Conservation (phyloP, 768 basidiomycete genomes). For the Austroboletus eburneus region DNA sequence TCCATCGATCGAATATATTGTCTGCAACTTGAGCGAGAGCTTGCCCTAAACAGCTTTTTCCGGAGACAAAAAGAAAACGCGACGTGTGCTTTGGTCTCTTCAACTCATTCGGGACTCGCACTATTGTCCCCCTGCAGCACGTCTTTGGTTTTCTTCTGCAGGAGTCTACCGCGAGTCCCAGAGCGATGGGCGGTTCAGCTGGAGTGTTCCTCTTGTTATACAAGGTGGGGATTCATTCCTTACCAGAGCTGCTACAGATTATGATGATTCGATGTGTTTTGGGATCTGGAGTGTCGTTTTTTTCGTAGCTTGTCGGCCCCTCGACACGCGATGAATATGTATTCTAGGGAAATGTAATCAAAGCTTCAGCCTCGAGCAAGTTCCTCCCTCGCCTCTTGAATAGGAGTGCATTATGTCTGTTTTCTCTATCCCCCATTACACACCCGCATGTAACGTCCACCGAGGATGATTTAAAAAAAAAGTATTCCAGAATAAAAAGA, state of each 20-base stretch:
- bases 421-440: too few relatives aligned
- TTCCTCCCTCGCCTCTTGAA: too few relatives aligned
- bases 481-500: too few relatives aligned
- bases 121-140: conserved; percentile 34
- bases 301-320: too few relatives aligned
- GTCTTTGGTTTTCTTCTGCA: conserved; percentile 15
- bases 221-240: conserved; percentile 23
- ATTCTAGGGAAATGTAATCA: too few relatives aligned
- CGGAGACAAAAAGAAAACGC: background rate
- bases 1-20: background rate
- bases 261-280: background rate
- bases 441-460: too few relatives aligned
- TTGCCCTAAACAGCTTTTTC: conserved; percentile 20
- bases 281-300: background rate
- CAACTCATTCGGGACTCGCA: conserved; percentile 35
- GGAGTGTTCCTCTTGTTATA: conserved; percentile 23
- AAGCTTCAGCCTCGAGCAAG: too few relatives aligned
- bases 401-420: too few relatives aligned
- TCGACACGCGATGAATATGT: too few relatives aligned
- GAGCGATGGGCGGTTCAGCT: conserved; percentile 25
- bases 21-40: too few relatives aligned
- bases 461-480: too few relatives aligned
- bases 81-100: background rate
- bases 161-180: conserved; percentile 36
- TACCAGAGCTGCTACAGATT: conserved; percentile 31